phyloP scores from a whole-genome alignment of 306 rosid species.

The Hylodesmum podocarpum region DNA sequence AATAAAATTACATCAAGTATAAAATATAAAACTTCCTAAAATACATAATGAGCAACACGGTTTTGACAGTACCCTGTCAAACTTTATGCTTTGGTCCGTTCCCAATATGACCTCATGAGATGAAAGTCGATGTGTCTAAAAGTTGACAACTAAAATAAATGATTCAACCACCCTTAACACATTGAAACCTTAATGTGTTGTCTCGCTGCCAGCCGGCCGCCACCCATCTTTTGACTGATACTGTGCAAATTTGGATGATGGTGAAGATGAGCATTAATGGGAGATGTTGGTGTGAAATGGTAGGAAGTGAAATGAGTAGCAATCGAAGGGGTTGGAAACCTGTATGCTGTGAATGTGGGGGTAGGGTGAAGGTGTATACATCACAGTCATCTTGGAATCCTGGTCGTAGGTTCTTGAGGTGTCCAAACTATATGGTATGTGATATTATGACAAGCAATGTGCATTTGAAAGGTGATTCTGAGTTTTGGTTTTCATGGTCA shows the following conservation, averaged over 20 bases:
- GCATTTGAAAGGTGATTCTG: neutral
- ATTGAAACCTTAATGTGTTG: neutral
- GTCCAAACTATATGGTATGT: neutral
- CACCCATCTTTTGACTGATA: neutral
- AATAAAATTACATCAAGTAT: no score
- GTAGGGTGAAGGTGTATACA: slow-evolving; percentile 5
- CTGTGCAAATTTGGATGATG: neutral
- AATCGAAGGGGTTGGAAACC: neutral
- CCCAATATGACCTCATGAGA: neutral
- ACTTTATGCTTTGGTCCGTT: neutral
- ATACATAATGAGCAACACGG: no score
- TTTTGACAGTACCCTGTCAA: no score
- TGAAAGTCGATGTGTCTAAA: neutral
- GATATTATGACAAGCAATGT: neutral
- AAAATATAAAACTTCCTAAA: no score
- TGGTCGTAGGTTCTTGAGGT: neutral
- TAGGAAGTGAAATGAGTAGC: neutral
- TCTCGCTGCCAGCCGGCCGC: neutral
- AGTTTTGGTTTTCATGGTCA: neutral
- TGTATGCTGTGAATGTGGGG: neutral
- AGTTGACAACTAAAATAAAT: neutral
- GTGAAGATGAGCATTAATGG: neutral
- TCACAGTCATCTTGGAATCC: neutral
- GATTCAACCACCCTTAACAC: neutral
- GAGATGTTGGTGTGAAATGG: neutral